Evolutionary conservation across 1,284 basidiomycete genomes (phyloP), one percentile per base, ranked within the genome.

Genomic region (Sanghuangporus baumii): DNA sequence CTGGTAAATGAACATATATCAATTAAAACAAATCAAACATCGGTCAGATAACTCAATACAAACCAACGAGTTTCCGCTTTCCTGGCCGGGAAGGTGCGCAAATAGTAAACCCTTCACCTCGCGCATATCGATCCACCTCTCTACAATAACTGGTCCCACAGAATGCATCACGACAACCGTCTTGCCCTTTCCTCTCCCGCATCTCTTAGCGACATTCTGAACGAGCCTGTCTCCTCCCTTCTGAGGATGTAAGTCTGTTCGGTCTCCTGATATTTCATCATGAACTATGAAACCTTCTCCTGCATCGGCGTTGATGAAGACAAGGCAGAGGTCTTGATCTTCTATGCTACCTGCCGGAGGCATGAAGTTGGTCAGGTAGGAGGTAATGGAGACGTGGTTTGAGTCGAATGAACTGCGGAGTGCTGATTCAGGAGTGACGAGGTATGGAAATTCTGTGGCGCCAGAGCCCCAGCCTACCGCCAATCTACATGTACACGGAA

Each of bases 71-170:
- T 84, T 84, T 3, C 86, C 86, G 3, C 78, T 75, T 71, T 87
- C 84, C 64, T 85, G 81, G n/a, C 88, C 88, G 2, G 83, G 82
- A 16, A 83, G 70, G 16, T 76, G 78, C 1, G 84, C 82, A 74
- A 77, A 81, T 12, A 82, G 0, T 6, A 75, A 71, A 0, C 78
- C 82, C 36, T 81, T 83, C 58, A 85, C 73, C 59, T 78, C 79
- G 12, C 73, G 73, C 65, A 79, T 74, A 8, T 79, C 78, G 63
- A 75, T 79, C 76, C 79, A 81, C 6, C 67, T 63, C 71, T 81
- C 79, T 56, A 81, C 69, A 46, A 76, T 69, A 12, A 81, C 72
- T 1, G 80, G 76, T 0, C 80, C 80, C 46, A 79, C 78, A 1
- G 78, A 74, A 68, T 84, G 79, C 14, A 83, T 72, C 26, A 85